Evolutionary conservation across 352 stramenopile species (phyloP).

Genomic region (Phytophthora vignae): DNA sequence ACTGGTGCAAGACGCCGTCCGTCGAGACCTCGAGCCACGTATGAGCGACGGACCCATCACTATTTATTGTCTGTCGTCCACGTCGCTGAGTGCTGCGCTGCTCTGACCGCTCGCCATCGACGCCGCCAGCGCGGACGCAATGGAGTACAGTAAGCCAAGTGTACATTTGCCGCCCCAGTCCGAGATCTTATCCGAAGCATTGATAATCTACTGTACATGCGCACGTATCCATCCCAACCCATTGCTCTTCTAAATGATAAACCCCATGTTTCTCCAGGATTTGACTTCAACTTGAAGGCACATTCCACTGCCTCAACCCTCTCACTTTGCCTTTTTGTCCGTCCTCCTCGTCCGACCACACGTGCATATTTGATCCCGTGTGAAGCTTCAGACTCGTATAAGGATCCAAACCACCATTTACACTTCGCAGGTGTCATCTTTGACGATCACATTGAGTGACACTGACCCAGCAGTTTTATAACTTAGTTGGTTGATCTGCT

Average conservation of each 20-base stretch:
- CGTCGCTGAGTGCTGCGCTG: background rate
- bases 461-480: too few species aligned
- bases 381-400: too few species aligned
- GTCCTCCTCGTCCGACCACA: too few species aligned
- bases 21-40: slow-evolving; percentile 18
- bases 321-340: too few species aligned
- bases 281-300: slow-evolving; percentile 1
- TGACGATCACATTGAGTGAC: too few species aligned
- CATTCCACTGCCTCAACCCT: background rate
- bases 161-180: background rate
- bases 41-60: background rate
- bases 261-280: background rate
- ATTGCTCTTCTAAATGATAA: background rate
- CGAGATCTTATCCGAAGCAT: background rate
- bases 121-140: background rate
- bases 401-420: too few species aligned
- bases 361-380: too few species aligned
- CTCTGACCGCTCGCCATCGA: background rate
- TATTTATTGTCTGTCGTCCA: slow-evolving; percentile 30
- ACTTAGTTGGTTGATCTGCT: too few species aligned
- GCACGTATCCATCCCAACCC: background rate
- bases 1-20: slow-evolving; percentile 51
- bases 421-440: too few species aligned
- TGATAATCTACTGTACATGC: background rate
- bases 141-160: background rate